Conservation (phyloP, 331 rosid genomes). For the Cucumis variabilis region DNA sequence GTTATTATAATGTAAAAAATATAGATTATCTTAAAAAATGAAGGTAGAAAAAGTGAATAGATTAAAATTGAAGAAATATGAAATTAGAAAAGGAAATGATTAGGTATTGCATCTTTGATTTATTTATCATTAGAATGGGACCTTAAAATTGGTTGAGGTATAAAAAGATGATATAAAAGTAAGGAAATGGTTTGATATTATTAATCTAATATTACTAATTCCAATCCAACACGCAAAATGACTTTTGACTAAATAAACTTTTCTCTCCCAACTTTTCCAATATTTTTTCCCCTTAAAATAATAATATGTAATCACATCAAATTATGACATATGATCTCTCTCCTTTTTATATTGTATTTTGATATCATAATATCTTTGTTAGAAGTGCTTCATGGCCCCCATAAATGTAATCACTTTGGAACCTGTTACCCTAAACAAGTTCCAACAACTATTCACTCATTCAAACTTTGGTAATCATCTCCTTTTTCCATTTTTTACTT, state of each 20-base stretch:
- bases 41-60: too few relatives aligned
- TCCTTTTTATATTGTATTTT: background rate
- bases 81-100: too few relatives aligned
- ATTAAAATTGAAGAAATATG: too few relatives aligned
- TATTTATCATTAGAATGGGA: background rate
- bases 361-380: background rate
- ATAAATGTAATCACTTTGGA: background rate
- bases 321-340: background rate
- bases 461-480: too few relatives aligned
- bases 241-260: background rate
- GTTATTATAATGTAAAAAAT: too few relatives aligned
- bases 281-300: background rate
- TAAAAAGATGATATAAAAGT: background rate
- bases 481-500: too few relatives aligned
- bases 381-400: background rate
- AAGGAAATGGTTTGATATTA: background rate
- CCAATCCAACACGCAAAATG: slow-evolving; percentile 26
- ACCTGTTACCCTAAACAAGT: background rate
- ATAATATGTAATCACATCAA: background rate
- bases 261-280: background rate
- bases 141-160: background rate
- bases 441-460: too few relatives aligned
- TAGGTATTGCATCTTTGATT: too few relatives aligned
- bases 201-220: slow-evolving; percentile 21
- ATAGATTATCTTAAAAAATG: too few relatives aligned